Conservation (phyloP, 1,284 basidiomycete species). For the Erythrobasidium hasegawianum region DNA sequence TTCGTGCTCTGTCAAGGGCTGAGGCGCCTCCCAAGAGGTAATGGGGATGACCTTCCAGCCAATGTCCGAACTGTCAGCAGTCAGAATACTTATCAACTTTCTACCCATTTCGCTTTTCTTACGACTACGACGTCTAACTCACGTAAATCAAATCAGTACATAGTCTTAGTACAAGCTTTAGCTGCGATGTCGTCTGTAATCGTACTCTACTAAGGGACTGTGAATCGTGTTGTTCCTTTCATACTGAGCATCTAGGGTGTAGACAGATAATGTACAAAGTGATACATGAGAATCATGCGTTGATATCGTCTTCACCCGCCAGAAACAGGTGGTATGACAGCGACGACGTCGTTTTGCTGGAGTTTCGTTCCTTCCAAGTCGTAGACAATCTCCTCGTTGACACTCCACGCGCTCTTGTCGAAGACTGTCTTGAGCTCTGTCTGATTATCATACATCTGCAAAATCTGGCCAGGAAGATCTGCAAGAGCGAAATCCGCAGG, state of each 20-base stretch:
- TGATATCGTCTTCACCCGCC: conserved; percentile 56
- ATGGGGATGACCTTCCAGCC: background rate
- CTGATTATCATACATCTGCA: conserved; percentile 55
- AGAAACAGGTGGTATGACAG: conserved; percentile 74
- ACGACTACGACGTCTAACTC: background rate
- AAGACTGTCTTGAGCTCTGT: conserved; percentile 57
- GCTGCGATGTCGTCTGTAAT: background rate
- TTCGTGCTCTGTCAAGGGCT: conserved; percentile 24
- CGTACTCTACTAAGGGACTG: background rate
- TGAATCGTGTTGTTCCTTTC: background rate
- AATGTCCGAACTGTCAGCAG: too few relatives aligned
- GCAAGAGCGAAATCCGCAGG: conserved; percentile 53
- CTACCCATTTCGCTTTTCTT: background rate
- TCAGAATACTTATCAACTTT: too few relatives aligned
- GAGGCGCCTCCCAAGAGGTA: conserved; percentile 8
- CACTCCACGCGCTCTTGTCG: conserved; percentile 65
- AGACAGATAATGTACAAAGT: too few relatives aligned
- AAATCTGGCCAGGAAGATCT: conserved; percentile 56
- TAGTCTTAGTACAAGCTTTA: background rate
- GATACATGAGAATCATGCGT: too few relatives aligned
- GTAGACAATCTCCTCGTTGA: conserved; percentile 73
- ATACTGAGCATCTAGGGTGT: background rate
- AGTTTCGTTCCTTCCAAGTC: conserved; percentile 54
- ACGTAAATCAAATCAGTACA: background rate
- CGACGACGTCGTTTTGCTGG: conserved; percentile 69